Conservation (phyloP, 2,329 filamentous ascomycete genomes). For the Aspergillus puulaauensis region DNA sequence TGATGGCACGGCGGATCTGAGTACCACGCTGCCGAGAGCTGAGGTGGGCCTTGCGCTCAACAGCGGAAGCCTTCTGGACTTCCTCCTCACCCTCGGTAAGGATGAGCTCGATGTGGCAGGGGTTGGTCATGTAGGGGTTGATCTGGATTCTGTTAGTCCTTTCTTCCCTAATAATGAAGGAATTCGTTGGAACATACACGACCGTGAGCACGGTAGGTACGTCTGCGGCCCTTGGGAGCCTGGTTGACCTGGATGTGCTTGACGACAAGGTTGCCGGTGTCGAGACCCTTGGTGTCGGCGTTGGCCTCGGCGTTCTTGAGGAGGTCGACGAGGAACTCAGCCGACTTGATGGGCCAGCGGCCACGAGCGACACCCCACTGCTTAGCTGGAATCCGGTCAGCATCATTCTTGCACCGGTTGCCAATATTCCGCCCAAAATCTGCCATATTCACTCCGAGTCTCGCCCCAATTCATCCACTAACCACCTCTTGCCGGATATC, state of each 20-base stretch:
- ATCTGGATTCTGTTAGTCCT: slow-evolving; percentile 60
- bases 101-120: slow-evolving; percentile 99
- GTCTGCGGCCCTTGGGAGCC: slow-evolving; percentile 97
- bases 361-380: slow-evolving; percentile 97
- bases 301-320: slow-evolving; percentile 98
- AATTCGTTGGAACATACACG: slow-evolving; percentile 70
- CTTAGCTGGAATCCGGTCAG: slow-evolving; percentile 68
- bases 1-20: slow-evolving; percentile 62
- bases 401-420: neutral
- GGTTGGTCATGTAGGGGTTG: slow-evolving; percentile 99
- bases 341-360: slow-evolving; percentile 99
- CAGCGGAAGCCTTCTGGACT: slow-evolving; percentile 82
- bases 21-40: slow-evolving; percentile 88
- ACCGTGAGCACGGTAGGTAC: slow-evolving; percentile 99
- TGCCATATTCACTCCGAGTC: neutral
- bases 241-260: slow-evolving; percentile 99
- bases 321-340: slow-evolving; percentile 94
- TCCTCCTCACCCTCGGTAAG: slow-evolving; percentile 96
- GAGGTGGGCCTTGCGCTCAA: slow-evolving; percentile 68
- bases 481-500: neutral
- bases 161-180: neutral
- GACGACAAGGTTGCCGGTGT: slow-evolving; percentile 95
- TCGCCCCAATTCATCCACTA: neutral
- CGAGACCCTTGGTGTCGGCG: slow-evolving; percentile 93
- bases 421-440: neutral